These are phyloP conservation scores for Aureobasidium subglaciale DNA, from an alignment of 2,329 filamentous ascomycete genomes.

Conservation along the genomic window DNA sequence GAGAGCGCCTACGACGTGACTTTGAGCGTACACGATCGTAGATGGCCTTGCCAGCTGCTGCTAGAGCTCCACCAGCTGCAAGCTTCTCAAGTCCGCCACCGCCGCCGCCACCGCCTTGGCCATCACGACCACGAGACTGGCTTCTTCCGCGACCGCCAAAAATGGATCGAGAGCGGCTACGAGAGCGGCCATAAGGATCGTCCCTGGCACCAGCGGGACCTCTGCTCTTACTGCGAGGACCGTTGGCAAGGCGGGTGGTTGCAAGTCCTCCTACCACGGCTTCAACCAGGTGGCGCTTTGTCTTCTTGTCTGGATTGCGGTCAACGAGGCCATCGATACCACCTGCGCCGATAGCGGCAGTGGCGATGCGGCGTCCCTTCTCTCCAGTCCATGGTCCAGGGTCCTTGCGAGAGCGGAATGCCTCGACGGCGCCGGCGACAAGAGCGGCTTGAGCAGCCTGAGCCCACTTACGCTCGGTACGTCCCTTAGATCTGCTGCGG, in stretches of 20 bases:
- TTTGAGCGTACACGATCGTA: conserved; percentile 51
- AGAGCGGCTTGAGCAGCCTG: conserved; percentile 89
- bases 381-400: conserved; percentile 84
- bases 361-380: conserved; percentile 86
- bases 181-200: conserved; percentile 48
- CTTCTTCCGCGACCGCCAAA: conserved; percentile 47
- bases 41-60: conserved; percentile 45
- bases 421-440: conserved; percentile 83
- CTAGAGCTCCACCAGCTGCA: conserved; percentile 42
- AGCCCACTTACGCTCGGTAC: conserved; percentile 53
- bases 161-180: conserved; percentile 60
- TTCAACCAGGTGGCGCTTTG: conserved; percentile 74
- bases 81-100: conserved; percentile 42
- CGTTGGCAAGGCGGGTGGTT: conserved; percentile 79
- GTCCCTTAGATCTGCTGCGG: conserved; percentile 42
- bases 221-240: conserved; percentile 61
- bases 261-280: conserved; percentile 84
- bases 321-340: conserved; percentile 73
- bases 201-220: conserved; percentile 38
- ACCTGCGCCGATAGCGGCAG: conserved; percentile 76
- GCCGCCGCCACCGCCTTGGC: conserved; percentile 37
- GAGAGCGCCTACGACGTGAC: conserved; percentile 42
- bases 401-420: conserved; percentile 82
- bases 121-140: conserved; percentile 35
- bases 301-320: conserved; percentile 62